Base-by-base conservation (phyloP, 2,329 filamentous ascomycete species). In the Coniella lustricola region DNA sequence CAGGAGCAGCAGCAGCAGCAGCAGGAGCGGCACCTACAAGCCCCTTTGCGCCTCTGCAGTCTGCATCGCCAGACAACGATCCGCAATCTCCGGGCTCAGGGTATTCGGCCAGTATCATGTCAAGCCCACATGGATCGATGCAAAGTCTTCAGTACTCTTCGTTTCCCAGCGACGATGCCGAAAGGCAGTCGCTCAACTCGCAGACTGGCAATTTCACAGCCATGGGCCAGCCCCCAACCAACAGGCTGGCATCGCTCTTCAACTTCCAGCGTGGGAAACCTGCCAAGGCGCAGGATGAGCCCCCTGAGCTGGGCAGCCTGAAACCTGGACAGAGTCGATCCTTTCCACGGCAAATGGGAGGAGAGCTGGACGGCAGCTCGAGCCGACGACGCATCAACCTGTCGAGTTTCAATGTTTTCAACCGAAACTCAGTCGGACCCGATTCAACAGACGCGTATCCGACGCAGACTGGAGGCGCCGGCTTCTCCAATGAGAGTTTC, bases 241-340 rank as follows among this genome's bases (percentile, higher is more conserved):
- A 74, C 58, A 67, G 72, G 63, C 63, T 82, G 3, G 64, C 59
- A 42, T 60, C 57, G 32, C 63, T 87, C 25, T 81, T 85, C 44
- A 72, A 70, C 44, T 81, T 76, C 57, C 73, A 82, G 47, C 79
- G 82, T 43, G 80, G 79, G 37, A 74, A 77, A 47, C 75, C 76
- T 21, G 70, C 76, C 4, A 89, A 88, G 64, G 73, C 74, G 0
- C 60, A 74, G 7, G 75, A 78, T 8, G 76, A 81, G 25, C 82
- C 83, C 0, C 83, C 82, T 5, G 71, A 77, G 1, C 65, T 90
- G 7, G 87, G 87, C 1, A 81, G 77, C 17, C 68, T 90, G 13
- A 87, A 87, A 59, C 67, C 78, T 25, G 76, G 79, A 0, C 85
- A 91, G 61, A 90, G 85, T 58, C 85, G 88, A 60, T 91, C 87